Percentiles rank a stretch among this genome's conserved stretches.
These are phyloP conservation scores for Penicillium argentinense DNA, from an alignment of 495 filamentous ascomycete genomes.

Conservation along the genomic window DNA sequence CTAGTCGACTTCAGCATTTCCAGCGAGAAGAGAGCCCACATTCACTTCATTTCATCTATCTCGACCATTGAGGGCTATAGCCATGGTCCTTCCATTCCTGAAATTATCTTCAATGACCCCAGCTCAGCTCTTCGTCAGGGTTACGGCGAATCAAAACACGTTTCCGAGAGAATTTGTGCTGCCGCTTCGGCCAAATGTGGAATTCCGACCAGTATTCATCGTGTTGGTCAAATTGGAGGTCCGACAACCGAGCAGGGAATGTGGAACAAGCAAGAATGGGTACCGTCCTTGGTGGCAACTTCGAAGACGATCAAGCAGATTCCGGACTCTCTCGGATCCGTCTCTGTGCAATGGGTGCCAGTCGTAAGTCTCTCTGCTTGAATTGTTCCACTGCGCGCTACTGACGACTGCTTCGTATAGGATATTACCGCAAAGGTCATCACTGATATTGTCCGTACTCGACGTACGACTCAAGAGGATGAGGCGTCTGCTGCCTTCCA, in stretches of 20 bases:
- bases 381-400: background rate
- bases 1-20: slow-evolving; percentile 48
- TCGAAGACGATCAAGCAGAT: slow-evolving; percentile 20
- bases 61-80: slow-evolving; percentile 24
- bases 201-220: slow-evolving; percentile 45
- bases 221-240: slow-evolving; percentile 58
- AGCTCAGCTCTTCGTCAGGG: slow-evolving; percentile 32
- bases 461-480: slow-evolving; percentile 5
- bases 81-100: slow-evolving; percentile 39
- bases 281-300: slow-evolving; percentile 21
- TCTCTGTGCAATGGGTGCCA: slow-evolving; percentile 19
- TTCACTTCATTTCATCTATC: slow-evolving; percentile 57
- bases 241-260: slow-evolving; percentile 26
- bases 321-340: slow-evolving; percentile 10
- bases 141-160: slow-evolving; percentile 55
- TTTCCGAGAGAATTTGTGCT: slow-evolving; percentile 50
- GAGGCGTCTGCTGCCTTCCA: slow-evolving; percentile 18
- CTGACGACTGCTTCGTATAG: slow-evolving; percentile 1
- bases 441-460: slow-evolving; percentile 10
- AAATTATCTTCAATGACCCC: slow-evolving; percentile 37
- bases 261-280: slow-evolving; percentile 33
- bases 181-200: slow-evolving; percentile 34
- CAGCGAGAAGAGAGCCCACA: slow-evolving; percentile 32
- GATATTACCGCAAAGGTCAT: slow-evolving; percentile 17
- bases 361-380: slow-evolving; percentile 10